These are phyloP conservation scores for Chytriomyces hyalinus DNA, from an alignment of 192 early-diverging fungal genomes.

Conservation along the genomic window DNA sequence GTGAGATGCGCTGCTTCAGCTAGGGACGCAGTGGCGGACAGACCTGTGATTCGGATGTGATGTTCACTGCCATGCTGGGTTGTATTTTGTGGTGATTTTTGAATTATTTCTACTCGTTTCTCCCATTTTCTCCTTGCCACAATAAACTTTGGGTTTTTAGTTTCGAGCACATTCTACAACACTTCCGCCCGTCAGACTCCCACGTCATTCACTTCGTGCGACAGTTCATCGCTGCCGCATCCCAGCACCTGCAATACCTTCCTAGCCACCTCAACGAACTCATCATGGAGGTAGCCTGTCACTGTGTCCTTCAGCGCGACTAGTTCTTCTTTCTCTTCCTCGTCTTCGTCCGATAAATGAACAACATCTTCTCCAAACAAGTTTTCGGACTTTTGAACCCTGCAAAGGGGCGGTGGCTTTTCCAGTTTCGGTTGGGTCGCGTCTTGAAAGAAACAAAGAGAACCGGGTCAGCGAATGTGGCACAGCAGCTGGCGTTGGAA, in stretches of 20 bases:
- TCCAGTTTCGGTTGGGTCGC: neutral
- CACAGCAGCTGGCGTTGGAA: no score
- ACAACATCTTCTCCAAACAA: slow-evolving; percentile 7
- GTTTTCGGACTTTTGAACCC: slow-evolving; percentile 6
- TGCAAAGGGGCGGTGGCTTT: neutral
- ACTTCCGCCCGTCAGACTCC: neutral
- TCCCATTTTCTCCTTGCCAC: neutral
- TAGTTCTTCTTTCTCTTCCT: neutral
- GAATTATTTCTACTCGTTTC: neutral
- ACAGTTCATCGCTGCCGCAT: neutral
- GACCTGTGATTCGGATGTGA: neutral
- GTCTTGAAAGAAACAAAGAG: slow-evolving; percentile 1
- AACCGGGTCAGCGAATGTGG: neutral
- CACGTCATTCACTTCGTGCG: neutral
- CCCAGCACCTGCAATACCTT: neutral
- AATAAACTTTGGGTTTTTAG: no score
- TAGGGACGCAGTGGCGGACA: slow-evolving; percentile 36
- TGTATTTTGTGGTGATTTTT: neutral
- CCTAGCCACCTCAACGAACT: neutral
- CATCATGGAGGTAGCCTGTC: neutral
- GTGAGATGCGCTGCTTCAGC: neutral
- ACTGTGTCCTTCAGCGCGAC: neutral
- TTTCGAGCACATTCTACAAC: no score
- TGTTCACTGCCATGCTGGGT: neutral
- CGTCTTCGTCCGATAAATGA: neutral